phyloP scores from a whole-genome alignment of 805 yeast genomes.

The Yamadazyma insecticola region DNA sequence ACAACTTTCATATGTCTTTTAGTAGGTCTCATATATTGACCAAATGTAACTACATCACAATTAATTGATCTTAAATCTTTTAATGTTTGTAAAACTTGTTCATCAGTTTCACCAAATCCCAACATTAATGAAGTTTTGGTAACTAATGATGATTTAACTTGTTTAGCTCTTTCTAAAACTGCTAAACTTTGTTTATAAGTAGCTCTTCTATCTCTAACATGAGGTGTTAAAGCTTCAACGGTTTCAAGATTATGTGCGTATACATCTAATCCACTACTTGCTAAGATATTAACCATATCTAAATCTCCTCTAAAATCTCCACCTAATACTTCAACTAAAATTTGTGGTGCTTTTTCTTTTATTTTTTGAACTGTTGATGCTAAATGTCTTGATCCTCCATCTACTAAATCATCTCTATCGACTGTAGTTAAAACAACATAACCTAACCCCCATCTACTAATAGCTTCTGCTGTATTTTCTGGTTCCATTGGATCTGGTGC shows the following conservation, averaged over 20 bases:
- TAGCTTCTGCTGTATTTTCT: constrained; percentile 95
- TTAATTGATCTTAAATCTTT: constrained; percentile 66
- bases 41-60: constrained; percentile 96
- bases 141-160: constrained; percentile 64
- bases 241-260: constrained; percentile 97
- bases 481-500: constrained; percentile 96
- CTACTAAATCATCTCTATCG: constrained; percentile 89
- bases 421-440: constrained; percentile 96
- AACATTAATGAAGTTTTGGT: constrained; percentile 96
- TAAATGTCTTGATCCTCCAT: constrained; percentile 91
- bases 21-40: constrained; percentile 99
- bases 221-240: constrained; percentile 91
- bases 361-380: constrained; percentile 82
- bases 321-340: constrained; percentile 85
- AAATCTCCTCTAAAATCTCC: constrained; percentile 96
- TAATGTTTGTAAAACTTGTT: constrained; percentile 73
- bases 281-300: constrained; percentile 73
- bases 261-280: constrained; percentile 85
- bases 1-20: constrained; percentile 98
- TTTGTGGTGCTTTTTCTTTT: constrained; percentile 84
- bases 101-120: constrained; percentile 95
- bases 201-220: constrained; percentile 94
- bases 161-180: constrained; percentile 78
- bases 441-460: constrained; percentile 96
- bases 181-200: constrained; percentile 83